phyloP scores from a whole-genome alignment of 2,329 filamentous ascomycete species.

The Trichoderma endophyticum region DNA sequence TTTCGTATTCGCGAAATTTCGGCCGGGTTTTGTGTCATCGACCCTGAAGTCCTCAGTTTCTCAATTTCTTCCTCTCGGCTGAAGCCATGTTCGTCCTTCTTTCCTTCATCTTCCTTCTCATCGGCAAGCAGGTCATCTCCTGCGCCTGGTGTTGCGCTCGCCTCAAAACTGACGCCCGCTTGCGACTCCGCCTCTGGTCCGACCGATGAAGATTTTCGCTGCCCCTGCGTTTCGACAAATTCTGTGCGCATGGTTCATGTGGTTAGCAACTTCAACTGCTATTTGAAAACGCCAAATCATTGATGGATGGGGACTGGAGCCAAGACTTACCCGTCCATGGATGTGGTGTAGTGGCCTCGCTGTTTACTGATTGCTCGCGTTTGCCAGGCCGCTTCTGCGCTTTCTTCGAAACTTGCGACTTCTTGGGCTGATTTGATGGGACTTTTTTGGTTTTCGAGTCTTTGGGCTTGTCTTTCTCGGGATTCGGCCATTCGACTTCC shows the following conservation, averaged over 20 bases:
- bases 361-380: constrained; percentile 53
- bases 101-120: constrained; percentile 45
- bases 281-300: not conserved
- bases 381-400: constrained; percentile 53
- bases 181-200: constrained; percentile 45
- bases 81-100: constrained; percentile 55
- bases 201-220: constrained; percentile 43
- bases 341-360: constrained; percentile 53
- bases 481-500: constrained; percentile 94
- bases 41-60: constrained; percentile 88
- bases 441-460: constrained; percentile 71
- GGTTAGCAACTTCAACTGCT: not conserved
- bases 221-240: constrained; percentile 46
- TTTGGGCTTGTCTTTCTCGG: constrained; percentile 80
- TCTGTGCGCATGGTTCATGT: constrained; percentile 31
- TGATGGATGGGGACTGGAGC: not conserved
- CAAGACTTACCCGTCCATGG: constrained; percentile 43
- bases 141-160: constrained; percentile 41
- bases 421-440: constrained; percentile 55
- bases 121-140: constrained; percentile 55
- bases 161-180: constrained; percentile 41
- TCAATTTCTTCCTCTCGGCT: constrained; percentile 91
- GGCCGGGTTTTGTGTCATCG: constrained; percentile 98
- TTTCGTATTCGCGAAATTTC: constrained; percentile 96
- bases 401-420: constrained; percentile 56